A percentile compares a stretch with the other conserved stretches of the same genome.
These are phyloP conservation scores for Plantago major DNA, from an alignment of 257 asterid genomes.

Conservation along the genomic window DNA sequence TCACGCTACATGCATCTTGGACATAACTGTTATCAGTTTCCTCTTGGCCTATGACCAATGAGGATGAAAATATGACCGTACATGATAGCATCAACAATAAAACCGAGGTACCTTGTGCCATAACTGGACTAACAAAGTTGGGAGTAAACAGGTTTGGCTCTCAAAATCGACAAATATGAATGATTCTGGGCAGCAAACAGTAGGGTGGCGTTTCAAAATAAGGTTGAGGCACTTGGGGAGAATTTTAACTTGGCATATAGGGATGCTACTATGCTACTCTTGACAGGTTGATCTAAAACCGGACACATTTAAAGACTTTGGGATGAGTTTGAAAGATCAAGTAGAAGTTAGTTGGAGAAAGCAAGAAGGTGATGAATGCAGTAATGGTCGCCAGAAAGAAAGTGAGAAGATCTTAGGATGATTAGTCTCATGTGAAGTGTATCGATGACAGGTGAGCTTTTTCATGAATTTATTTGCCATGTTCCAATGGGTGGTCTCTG, in stretches of 20 bases:
- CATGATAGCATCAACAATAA: slow-evolving; percentile 19
- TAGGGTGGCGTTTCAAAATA: neutral
- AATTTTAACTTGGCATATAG: too few species aligned
- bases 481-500: neutral
- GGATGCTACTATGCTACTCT: too few species aligned
- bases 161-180: too few species aligned
- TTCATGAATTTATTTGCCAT: slow-evolving; percentile 18
- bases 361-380: slow-evolving; percentile 55
- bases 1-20: slow-evolving; percentile 56
- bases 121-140: neutral
- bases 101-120: slow-evolving; percentile 2
- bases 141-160: neutral
- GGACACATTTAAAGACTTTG: slow-evolving; percentile 17
- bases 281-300: neutral
- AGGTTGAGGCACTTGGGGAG: slow-evolving; percentile 5
- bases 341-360: slow-evolving; percentile 24
- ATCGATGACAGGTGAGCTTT: slow-evolving; percentile 25
- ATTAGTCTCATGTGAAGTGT: slow-evolving; percentile 34
- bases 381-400: slow-evolving; percentile 22
- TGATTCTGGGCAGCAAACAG: neutral
- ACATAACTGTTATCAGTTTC: slow-evolving; percentile 26
- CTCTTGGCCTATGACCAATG: slow-evolving; percentile 1
- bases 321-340: slow-evolving; percentile 6
- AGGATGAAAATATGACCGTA: slow-evolving; percentile 7
- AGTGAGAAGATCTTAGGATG: slow-evolving; percentile 19